Percentiles rank a stretch among this genome's conserved stretches.
Conservation (phyloP, 768 basidiomycete genomes). For the Psilocybe azurescens region DNA sequence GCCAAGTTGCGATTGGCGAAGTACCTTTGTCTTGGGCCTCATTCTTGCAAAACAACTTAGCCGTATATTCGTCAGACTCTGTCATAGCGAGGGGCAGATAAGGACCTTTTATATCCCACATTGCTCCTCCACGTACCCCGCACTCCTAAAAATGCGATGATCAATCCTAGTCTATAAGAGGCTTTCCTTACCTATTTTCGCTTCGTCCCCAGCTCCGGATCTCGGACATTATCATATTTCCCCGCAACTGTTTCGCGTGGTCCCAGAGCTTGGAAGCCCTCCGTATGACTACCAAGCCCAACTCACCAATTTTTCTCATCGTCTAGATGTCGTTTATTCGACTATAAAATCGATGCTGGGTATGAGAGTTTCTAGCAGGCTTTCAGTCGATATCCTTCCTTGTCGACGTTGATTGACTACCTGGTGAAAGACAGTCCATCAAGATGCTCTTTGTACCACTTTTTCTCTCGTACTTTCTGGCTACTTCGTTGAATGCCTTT, state of each 20-base stretch:
- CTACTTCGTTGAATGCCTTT: conserved; percentile 3
- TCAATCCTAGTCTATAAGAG: background rate
- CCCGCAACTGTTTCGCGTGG: background rate
- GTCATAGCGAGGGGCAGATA: background rate
- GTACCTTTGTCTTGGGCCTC: background rate
- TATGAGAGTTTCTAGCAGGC: background rate
- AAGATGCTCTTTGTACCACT: conserved; percentile 9
- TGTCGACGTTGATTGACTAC: background rate
- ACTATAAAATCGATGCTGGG: background rate
- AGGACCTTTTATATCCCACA: background rate
- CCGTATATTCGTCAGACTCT: background rate
- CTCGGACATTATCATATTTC: background rate
- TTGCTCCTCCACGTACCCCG: background rate
- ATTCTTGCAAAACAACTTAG: background rate
- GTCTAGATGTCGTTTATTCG: background rate
- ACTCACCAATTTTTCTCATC: background rate
- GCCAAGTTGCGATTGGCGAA: background rate
- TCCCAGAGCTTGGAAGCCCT: background rate
- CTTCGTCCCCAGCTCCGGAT: background rate
- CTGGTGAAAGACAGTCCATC: background rate
- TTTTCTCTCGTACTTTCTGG: conserved; percentile 6
- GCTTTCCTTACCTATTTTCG: background rate
- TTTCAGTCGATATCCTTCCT: background rate
- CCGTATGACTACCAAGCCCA: background rate
- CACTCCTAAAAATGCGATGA: background rate